Evolutionary conservation across 495 filamentous ascomycete genomes (phyloP), one percentile per base, ranked within the genome.

Genomic region (Neurospora sp.): DNA sequence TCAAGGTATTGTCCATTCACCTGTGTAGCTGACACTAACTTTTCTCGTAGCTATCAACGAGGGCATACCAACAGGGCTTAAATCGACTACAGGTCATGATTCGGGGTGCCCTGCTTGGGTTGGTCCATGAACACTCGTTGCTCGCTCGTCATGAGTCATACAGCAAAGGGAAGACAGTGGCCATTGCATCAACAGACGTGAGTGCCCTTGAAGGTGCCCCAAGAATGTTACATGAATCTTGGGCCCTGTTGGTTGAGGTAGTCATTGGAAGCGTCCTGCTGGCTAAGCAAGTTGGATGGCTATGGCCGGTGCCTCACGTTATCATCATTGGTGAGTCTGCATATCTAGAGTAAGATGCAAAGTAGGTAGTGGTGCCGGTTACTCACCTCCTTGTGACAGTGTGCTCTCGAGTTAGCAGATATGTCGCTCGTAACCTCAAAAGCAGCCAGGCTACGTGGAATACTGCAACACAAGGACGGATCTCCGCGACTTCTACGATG

Each of bases 71-170:
- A 45, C 86, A 91, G 74, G 75, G 81, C 15, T 81, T 88, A 0
- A 90, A 90, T 73, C 86, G 86, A 5, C 80, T 87, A 5, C 86
- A 88, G 39, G 85, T 88, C 13, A 89, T 91, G 87, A 83, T 87
- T 15, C 83, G 89, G 43, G 88, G 86, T 15, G 84, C 84, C 5
- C 81, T 93, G 1, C 80, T 91, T 5, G 85, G 85, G 1, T 83
- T 91, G 75, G 84, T 93, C n/a, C 88, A 89, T 74, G 80, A 86
- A 34, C 82, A 84, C 74, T 85, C 88, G 4, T 81, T 89, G 31
- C 73, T 80, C 17, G 75, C 87, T 3, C 82, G 76, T 28, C 76
- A 83, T 3, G 79, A 81, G 42, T 80, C 82, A 24, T 82, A 84
- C 19, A 86, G 87, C 69, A 79, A 85, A 37, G 83, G 88, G 15